Conservation (phyloP, 805 yeast genomes). For the Lipomyces orientalis region DNA sequence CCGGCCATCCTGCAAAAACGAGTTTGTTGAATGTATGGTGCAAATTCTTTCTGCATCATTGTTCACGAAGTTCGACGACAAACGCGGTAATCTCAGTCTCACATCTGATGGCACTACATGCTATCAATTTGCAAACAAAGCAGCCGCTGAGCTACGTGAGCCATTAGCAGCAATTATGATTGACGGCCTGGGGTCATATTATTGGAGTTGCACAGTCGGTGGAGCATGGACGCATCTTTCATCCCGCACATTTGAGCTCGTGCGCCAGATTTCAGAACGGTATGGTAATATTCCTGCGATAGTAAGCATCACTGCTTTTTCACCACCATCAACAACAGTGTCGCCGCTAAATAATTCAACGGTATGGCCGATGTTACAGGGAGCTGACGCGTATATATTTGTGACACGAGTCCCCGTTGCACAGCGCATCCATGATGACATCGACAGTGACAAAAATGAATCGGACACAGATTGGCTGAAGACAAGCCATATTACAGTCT, state of each 20-base stretch:
- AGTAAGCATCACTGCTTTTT: constrained; percentile 7
- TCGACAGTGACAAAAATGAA: constrained; percentile 2
- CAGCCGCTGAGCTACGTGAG: background rate
- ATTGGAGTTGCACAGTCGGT: constrained; percentile 13
- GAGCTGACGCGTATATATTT: constrained; percentile 19
- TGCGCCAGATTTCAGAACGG: background rate
- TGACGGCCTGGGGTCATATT: constrained; percentile 25
- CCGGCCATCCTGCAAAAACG: constrained; percentile 1
- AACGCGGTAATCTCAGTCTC: background rate
- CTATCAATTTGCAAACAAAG: background rate
- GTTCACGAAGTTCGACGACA: constrained; percentile 2
- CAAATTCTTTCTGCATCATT: constrained; percentile 11
- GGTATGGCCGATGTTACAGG: constrained; percentile 28
- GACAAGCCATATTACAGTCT: background rate
- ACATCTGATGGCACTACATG: background rate
- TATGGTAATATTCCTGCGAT: constrained; percentile 11
- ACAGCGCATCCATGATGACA: background rate
- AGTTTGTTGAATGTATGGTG: constrained; percentile 6
- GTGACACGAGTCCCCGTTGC: constrained; percentile 3
- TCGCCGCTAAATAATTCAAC: background rate
- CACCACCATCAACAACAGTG: constrained; percentile 1
- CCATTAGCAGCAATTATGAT: constrained; percentile 13
- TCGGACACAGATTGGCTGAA: constrained; percentile 6
- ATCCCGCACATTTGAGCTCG: background rate
- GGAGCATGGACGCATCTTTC: background rate